Evolutionary conservation across 1,284 basidiomycete genomes (phyloP), one percentile per base, ranked within the genome.

Genomic region (Trichosporon sp.): DNA sequence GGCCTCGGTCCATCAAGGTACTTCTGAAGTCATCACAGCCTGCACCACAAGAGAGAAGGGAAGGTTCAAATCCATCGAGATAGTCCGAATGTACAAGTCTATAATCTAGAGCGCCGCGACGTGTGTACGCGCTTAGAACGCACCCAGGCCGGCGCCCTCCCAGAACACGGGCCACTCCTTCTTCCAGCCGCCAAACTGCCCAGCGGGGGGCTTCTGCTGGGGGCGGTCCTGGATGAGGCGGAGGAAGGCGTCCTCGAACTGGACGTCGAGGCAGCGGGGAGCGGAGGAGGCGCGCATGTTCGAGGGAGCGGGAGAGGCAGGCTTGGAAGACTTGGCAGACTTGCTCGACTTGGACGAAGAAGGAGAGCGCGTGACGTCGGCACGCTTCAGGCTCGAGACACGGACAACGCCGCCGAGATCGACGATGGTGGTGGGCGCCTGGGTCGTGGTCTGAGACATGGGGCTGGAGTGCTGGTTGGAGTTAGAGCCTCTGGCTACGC

Each of bases 91-190:
- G 56, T 60, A 32, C 56, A 60, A 31, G 56, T 60, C 56, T 60
- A 60, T 18, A 18, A 8, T 60, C 56, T 60, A 60, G 56, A 60
- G 56, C 31, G 27, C n/a, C 56, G 15, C 51, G 13, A 11, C 27
- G 27, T 6, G 25, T 6, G 21, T n/a, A n/a, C 58, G 58, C 13
- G 38, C 63, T 29, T 27, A 68, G 47, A 27, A 68, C n/a, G 53
- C 23, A 3, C 53, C 65, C 12, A 68, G 66, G 5, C 70, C 70
- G 4, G 70, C 72, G 11, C 72, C 72, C 58, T 73, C 72, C 72
- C 72, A 73, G 68, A 67, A 71, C n/a, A 71, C 58, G 18, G 72
- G 72, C 70, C 70, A 73, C 35, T 73, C 70, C 68, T 70, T 65
- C 11, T 66, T 65, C 72, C 72, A 73, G 12, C 65, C 29, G 11